Percentiles rank a stretch among this genome's conserved stretches.
Conservation (phyloP, 768 basidiomycete genomes). For the Suillus clintonianus region DNA sequence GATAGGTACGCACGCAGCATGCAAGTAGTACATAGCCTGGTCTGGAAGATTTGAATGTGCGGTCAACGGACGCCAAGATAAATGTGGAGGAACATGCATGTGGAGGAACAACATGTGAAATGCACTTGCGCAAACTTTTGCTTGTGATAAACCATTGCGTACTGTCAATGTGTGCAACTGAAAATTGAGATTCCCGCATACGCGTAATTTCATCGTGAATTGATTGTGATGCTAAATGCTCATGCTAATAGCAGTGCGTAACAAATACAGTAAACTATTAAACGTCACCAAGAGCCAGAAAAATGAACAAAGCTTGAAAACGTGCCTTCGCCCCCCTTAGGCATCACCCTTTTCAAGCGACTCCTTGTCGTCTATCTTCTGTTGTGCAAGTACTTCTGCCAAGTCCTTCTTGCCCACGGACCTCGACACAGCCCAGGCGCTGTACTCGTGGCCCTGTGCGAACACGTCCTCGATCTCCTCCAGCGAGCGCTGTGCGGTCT, state of each 20-base stretch:
- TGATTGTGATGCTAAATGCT: not conserved
- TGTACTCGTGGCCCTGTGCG: slow-evolving; percentile 63
- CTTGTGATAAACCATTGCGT: not conserved
- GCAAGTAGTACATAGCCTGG: not conserved
- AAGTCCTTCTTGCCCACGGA: slow-evolving; percentile 65
- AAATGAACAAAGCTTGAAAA: not conserved
- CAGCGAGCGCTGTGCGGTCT: slow-evolving; percentile 70
- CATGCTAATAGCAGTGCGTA: not conserved
- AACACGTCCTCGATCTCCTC: slow-evolving; percentile 84
- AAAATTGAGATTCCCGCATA: not conserved
- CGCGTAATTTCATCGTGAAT: not conserved
- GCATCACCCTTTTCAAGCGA: slow-evolving; percentile 4
- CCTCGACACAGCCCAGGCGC: slow-evolving; percentile 68
- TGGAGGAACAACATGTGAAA: not conserved
- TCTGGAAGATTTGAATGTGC: not conserved
- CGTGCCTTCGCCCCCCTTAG: not conserved
- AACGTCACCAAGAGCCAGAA: not conserved
- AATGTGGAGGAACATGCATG: not conserved
- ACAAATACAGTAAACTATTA: slow-evolving; percentile 7
- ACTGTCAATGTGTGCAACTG: too few species aligned
- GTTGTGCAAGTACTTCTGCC: slow-evolving; percentile 43
- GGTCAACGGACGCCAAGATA: not conserved
- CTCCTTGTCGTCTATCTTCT: slow-evolving; percentile 15
- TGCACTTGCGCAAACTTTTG: not conserved
- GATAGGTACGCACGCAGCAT: not conserved